A percentile compares a stretch with the other conserved stretches of the same genome.
Evolutionary conservation across 163 green algal species (phyloP).

Genomic region (Trebouxia gelatinosa): DNA sequence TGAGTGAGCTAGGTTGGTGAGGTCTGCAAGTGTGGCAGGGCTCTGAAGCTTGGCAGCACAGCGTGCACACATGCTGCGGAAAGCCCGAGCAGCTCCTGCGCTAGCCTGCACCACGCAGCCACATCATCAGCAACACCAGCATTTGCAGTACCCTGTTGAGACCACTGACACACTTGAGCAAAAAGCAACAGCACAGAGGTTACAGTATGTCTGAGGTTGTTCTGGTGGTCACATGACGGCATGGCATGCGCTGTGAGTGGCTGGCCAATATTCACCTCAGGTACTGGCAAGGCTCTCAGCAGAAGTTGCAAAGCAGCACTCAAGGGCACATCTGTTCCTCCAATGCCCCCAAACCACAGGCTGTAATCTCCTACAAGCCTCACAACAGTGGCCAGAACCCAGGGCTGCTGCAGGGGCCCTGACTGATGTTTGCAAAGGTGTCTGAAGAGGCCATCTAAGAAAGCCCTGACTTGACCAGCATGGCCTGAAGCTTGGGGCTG

Average conservation of each 20-base stretch:
- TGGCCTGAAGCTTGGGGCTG: neutral
- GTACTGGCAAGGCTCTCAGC: slow-evolving; percentile 26
- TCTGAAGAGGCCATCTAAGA: slow-evolving; percentile 35
- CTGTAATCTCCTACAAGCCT: slow-evolving; percentile 42
- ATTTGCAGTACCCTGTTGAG: no score
- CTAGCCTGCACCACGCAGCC: slow-evolving; percentile 10
- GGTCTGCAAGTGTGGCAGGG: slow-evolving; percentile 19
- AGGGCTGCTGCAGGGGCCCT: slow-evolving; percentile 25
- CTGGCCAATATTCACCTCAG: slow-evolving; percentile 22
- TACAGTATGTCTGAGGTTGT: no score
- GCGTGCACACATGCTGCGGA: slow-evolving; percentile 47
- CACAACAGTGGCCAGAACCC: slow-evolving; percentile 35
- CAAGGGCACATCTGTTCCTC: slow-evolving; percentile 33
- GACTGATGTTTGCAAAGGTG: slow-evolving; percentile 31
- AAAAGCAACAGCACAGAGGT: no score
- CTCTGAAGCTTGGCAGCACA: slow-evolving; percentile 32
- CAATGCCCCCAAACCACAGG: slow-evolving; percentile 42
- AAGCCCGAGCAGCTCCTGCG: slow-evolving; percentile 33
- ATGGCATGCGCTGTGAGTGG: no score
- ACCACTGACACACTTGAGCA: no score
- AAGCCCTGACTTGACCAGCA: slow-evolving; percentile 4
- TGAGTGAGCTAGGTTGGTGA: slow-evolving; percentile 21
- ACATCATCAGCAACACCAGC: no score
- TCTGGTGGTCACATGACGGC: no score
- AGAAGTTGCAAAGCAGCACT: slow-evolving; percentile 38